These are phyloP conservation scores for Paramecium primaurelia DNA, from an alignment of 73 alveolate genomes.

Conservation along the genomic window DNA sequence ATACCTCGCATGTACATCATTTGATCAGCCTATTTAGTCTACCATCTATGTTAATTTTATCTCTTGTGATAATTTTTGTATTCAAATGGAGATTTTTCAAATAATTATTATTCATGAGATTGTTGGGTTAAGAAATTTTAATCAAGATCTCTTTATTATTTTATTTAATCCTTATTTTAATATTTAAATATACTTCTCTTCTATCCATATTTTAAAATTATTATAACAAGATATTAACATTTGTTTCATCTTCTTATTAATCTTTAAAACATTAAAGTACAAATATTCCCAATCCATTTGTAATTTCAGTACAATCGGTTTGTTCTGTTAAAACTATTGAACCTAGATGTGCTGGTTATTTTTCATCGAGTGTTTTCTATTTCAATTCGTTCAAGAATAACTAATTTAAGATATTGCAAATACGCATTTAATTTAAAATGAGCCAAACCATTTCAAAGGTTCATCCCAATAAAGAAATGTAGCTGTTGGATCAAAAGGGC, in stretches of 20 bases:
- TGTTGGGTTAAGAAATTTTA: background rate
- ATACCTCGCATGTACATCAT: constrained; percentile 42
- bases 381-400: background rate
- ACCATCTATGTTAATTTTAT: background rate
- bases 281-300: background rate
- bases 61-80: constrained; percentile 19
- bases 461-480: constrained; percentile 44
- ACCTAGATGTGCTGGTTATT: constrained; percentile 37
- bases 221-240: background rate
- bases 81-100: constrained; percentile 26
- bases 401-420: background rate
- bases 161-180: background rate
- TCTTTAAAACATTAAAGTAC: constrained; percentile 12
- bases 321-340: constrained; percentile 5
- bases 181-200: background rate
- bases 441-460: constrained; percentile 45
- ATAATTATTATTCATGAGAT: constrained; percentile 17
- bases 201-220: constrained; percentile 29
- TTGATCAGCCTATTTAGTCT: constrained; percentile 4
- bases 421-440: constrained; percentile 28
- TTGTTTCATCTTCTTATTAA: background rate
- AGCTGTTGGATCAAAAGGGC: constrained; percentile 5
- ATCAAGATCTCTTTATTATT: background rate
- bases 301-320: constrained; percentile 35
- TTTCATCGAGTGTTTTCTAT: constrained; percentile 1